phyloP scores from a whole-genome alignment of 768 basidiomycete genomes.

The Macrolepiota albuminosa region DNA sequence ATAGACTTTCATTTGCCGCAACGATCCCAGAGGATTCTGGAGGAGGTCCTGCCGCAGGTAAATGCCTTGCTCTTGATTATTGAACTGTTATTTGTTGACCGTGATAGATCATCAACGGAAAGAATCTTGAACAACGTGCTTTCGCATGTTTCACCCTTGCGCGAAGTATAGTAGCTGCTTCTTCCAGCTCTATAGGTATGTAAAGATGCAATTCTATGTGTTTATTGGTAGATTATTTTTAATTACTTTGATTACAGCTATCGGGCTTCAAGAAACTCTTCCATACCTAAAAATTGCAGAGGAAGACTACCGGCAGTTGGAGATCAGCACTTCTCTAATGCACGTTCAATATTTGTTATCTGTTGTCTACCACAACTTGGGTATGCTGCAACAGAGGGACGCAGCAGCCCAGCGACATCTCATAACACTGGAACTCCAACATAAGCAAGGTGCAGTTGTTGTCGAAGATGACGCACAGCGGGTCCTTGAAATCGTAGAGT shows the following conservation, averaged over 20 bases:
- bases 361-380: constrained; percentile 69
- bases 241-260: constrained; percentile 21
- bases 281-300: constrained; percentile 60
- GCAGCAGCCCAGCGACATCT: constrained; percentile 45
- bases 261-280: constrained; percentile 50
- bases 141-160: constrained; percentile 71
- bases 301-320: constrained; percentile 54
- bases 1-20: constrained; percentile 75
- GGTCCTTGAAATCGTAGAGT: constrained; percentile 53
- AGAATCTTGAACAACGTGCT: constrained; percentile 73
- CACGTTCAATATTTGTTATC: constrained; percentile 73
- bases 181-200: constrained; percentile 44
- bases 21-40: constrained; percentile 57
- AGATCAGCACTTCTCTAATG: constrained; percentile 53
- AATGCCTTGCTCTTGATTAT: constrained; percentile 7
- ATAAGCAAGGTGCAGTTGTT: constrained; percentile 35
- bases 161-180: constrained; percentile 61
- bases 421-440: constrained; percentile 35
- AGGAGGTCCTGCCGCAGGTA: constrained; percentile 83
- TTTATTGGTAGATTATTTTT: neutral
- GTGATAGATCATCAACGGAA: constrained; percentile 59
- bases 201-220: neutral
- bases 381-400: constrained; percentile 49
- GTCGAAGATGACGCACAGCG: constrained; percentile 49
- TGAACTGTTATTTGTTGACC: neutral